Percentiles rank a stretch among this genome's conserved stretches.
Evolutionary conservation across 257 asterid species (phyloP).

Genomic region (Gentiana dahurica): DNA sequence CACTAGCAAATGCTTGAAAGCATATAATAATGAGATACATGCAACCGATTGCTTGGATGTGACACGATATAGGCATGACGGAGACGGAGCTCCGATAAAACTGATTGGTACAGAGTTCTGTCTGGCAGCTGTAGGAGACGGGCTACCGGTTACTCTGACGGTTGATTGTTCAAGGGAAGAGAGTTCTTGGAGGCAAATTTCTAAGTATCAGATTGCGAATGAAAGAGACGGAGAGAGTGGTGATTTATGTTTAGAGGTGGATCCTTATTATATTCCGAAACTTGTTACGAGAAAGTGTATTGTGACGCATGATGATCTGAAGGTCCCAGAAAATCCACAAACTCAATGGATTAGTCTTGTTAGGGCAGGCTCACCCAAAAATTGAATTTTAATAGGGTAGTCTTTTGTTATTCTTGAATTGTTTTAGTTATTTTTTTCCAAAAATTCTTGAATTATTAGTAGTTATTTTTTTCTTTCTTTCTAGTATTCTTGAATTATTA

Average conservation of each 20-base stretch:
- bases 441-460: too few species aligned
- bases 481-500: too few species aligned
- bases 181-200: slow-evolving; percentile 30
- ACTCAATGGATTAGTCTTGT: slow-evolving; percentile 62
- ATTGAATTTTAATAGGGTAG: too few species aligned
- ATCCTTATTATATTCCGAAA: slow-evolving; percentile 9
- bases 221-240: slow-evolving; percentile 19
- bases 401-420: too few species aligned
- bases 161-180: slow-evolving; percentile 25
- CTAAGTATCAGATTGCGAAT: slow-evolving; percentile 38
- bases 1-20: slow-evolving; percentile 39
- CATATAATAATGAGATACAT: background rate
- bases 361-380: too few species aligned
- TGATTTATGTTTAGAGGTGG: slow-evolving; percentile 46
- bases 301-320: slow-evolving; percentile 5
- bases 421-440: too few species aligned
- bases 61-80: slow-evolving; percentile 30
- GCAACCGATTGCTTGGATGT: slow-evolving; percentile 26
- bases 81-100: slow-evolving; percentile 27
- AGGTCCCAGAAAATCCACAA: slow-evolving; percentile 43
- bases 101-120: slow-evolving; percentile 20
- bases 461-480: too few species aligned
- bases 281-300: slow-evolving; percentile 46
- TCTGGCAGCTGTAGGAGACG: slow-evolving; percentile 26
- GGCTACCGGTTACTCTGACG: slow-evolving; percentile 21